These are phyloP conservation scores for Stagonosporopsis vannaccii DNA, from an alignment of 2,329 filamentous ascomycete genomes.

Conservation along the genomic window DNA sequence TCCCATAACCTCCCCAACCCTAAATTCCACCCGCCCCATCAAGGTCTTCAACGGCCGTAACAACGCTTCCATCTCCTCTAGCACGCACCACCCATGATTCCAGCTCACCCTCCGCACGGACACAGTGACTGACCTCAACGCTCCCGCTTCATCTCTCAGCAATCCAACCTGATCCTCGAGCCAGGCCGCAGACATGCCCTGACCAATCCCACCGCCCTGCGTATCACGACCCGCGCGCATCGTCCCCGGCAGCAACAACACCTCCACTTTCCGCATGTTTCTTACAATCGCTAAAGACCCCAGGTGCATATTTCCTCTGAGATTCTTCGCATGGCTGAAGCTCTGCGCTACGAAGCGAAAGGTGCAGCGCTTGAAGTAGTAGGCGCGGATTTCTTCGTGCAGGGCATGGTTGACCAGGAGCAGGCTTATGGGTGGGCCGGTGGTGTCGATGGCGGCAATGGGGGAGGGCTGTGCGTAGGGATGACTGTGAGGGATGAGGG, in stretches of 20 bases:
- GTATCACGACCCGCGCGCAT: constrained; percentile 5
- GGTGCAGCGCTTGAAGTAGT: constrained; percentile 25
- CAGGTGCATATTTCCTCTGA: not conserved
- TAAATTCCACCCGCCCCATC: constrained; percentile 11
- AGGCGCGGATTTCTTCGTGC: constrained; percentile 16
- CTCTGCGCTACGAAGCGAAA: constrained; percentile 21
- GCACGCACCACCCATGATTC: constrained; percentile 5
- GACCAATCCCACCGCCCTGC: too few species aligned
- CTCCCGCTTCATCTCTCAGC: constrained; percentile 20
- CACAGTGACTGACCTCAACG: constrained; percentile 9
- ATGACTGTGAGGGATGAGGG: constrained; percentile 18
- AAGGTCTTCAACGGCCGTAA: constrained; percentile 19
- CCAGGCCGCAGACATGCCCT: constrained; percentile 12
- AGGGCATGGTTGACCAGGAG: constrained; percentile 19
- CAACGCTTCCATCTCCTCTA: constrained; percentile 15
- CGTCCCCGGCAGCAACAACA: constrained; percentile 12
- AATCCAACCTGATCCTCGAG: constrained; percentile 14
- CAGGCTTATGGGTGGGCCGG: constrained; percentile 19
- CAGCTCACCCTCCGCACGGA: constrained; percentile 16
- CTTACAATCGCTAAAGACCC: not conserved
- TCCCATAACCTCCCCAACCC: constrained; percentile 19
- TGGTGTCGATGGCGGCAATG: constrained; percentile 22
- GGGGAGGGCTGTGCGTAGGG: constrained; percentile 17
- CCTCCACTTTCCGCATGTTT: constrained; percentile 10
- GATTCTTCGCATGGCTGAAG: not conserved